phyloP scores from a whole-genome alignment of 2,329 filamentous ascomycete genomes.

The Magnaporthiopsis rhizophila region DNA sequence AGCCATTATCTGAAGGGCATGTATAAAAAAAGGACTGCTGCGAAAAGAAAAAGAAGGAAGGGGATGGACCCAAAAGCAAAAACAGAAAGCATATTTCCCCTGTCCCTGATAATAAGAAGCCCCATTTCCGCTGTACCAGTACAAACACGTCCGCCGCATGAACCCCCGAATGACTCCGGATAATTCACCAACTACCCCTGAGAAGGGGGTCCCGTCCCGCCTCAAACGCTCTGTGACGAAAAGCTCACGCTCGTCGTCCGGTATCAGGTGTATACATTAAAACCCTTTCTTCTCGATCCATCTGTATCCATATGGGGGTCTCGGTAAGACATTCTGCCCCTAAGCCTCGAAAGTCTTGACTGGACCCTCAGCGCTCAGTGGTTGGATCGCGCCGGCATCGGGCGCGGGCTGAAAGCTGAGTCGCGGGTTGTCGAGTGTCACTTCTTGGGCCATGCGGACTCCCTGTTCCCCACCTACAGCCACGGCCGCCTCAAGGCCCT shows the following conservation, averaged over 20 bases:
- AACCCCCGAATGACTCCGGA: background rate
- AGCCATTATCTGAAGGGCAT: background rate
- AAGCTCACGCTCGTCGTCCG: background rate
- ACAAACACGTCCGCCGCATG: background rate
- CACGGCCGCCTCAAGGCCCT: conserved; percentile 48
- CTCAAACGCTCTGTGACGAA: background rate
- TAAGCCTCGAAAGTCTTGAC: conserved; percentile 52
- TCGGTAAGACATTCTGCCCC: conserved; percentile 1
- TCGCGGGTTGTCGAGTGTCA: conserved; percentile 36
- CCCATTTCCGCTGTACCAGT: background rate
- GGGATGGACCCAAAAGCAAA: background rate
- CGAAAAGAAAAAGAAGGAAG: background rate
- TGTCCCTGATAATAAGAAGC: conserved; percentile 9
- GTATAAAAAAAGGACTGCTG: background rate
- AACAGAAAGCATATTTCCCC: conserved; percentile 6
- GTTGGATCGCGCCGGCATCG: conserved; percentile 38
- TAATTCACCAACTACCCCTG: background rate
- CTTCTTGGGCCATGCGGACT: conserved; percentile 37
- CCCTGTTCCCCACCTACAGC: conserved; percentile 41
- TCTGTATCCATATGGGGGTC: background rate
- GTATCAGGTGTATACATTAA: background rate
- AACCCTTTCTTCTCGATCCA: background rate
- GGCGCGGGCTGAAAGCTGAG: conserved; percentile 44
- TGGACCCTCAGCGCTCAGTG: conserved; percentile 45
- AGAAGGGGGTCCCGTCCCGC: background rate